phyloP scores from a whole-genome alignment of 441 rosid genomes.

The Adansonia grandidieri region DNA sequence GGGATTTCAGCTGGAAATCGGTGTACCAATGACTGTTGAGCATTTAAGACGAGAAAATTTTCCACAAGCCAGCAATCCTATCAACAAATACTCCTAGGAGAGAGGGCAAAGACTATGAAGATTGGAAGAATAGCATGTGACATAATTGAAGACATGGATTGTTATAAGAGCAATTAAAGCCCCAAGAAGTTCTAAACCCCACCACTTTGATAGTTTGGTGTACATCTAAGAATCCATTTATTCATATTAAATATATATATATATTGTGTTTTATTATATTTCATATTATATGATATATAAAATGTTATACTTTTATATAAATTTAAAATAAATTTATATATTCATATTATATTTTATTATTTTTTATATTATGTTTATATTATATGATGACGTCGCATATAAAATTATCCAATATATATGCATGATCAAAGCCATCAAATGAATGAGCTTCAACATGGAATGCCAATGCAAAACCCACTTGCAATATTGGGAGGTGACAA shows the following conservation, averaged over 20 bases:
- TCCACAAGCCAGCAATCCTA: not conserved
- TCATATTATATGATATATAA: too few relatives aligned
- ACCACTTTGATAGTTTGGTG: not conserved
- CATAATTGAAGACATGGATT: conserved; percentile 10
- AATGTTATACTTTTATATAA: too few relatives aligned
- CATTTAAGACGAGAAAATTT: not conserved
- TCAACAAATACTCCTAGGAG: not conserved
- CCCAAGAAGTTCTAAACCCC: conserved; percentile 8
- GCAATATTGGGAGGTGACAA: not conserved
- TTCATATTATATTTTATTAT: too few relatives aligned
- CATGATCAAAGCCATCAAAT: not conserved
- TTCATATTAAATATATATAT: too few relatives aligned
- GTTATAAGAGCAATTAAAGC: conserved; percentile 5
- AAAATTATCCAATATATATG: not conserved
- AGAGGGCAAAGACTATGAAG: not conserved
- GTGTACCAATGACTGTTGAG: not conserved
- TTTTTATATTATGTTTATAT: too few relatives aligned
- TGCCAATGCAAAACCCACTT: not conserved
- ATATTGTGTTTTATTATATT: too few relatives aligned
- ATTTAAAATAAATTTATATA: too few relatives aligned
- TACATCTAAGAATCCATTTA: not conserved
- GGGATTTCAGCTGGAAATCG: not conserved
- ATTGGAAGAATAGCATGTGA: not conserved
- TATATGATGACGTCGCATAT: too few relatives aligned
- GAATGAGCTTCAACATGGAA: not conserved